A percentile compares a stretch with the other conserved stretches of the same genome.
Evolutionary conservation across 2,329 filamentous ascomycete genomes (phyloP).

Genomic region (Beauveria rudraprayagi): DNA sequence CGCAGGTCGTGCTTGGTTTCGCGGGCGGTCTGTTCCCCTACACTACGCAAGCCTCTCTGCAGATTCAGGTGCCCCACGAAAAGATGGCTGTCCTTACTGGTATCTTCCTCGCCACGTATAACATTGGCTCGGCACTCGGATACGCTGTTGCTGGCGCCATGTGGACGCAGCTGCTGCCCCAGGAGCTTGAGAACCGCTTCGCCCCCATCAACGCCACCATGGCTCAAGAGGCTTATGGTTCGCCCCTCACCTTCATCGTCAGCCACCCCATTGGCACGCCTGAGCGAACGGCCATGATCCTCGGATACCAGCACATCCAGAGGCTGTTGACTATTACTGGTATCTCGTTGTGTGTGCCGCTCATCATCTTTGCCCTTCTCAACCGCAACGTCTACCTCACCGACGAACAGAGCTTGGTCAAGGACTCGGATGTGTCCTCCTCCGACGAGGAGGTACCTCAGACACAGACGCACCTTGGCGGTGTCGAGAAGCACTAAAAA

Average conservation of each 20-base stretch:
- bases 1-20: slow-evolving; percentile 54
- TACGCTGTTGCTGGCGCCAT: slow-evolving; percentile 53
- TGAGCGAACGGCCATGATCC: slow-evolving; percentile 35
- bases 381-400: slow-evolving; percentile 40
- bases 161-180: slow-evolving; percentile 51
- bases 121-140: slow-evolving; percentile 53
- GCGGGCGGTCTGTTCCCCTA: slow-evolving; percentile 55
- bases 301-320: slow-evolving; percentile 39
- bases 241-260: slow-evolving; percentile 22
- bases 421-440: slow-evolving; percentile 17
- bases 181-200: slow-evolving; percentile 42
- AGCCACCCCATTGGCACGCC: slow-evolving; percentile 31
- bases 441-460: slow-evolving; percentile 10
- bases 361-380: slow-evolving; percentile 35
- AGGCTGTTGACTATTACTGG: slow-evolving; percentile 39
- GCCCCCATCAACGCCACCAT: slow-evolving; percentile 26
- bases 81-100: slow-evolving; percentile 57
- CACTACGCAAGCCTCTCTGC: slow-evolving; percentile 37
- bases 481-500: neutral
- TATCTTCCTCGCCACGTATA: slow-evolving; percentile 55
- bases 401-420: slow-evolving; percentile 35
- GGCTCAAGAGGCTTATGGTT: slow-evolving; percentile 23
- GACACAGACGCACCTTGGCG: slow-evolving; percentile 11
- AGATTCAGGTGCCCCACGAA: slow-evolving; percentile 36
- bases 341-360: slow-evolving; percentile 39